A percentile compares a stretch with the other conserved stretches of the same genome.
phyloP scores from a whole-genome alignment of 345 rosid genomes.

The Corymbia maculata region DNA sequence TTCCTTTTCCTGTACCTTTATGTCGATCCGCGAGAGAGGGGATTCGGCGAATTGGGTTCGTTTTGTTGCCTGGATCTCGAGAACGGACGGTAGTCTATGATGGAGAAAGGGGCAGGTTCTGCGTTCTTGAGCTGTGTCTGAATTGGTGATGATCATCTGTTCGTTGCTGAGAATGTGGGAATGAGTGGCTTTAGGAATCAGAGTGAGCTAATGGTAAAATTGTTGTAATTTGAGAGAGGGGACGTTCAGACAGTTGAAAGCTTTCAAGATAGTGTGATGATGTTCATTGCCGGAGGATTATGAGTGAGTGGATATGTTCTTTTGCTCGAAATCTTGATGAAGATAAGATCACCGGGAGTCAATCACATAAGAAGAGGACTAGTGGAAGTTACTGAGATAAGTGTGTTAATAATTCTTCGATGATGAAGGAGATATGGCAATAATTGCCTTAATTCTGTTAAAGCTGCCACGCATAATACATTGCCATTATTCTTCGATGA shows the following conservation, averaged over 20 bases:
- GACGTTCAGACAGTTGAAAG: not conserved
- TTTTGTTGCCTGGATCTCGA: not conserved
- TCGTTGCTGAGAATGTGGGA: not conserved
- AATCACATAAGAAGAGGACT: not conserved
- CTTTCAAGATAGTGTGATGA: not conserved
- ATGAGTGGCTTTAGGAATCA: not conserved
- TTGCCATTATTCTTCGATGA: not conserved
- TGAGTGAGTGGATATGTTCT: not conserved
- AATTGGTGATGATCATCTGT: not conserved
- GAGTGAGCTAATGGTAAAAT: not conserved
- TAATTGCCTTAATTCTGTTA: not conserved
- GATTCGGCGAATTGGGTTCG: not conserved
- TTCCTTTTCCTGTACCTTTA: not conserved
- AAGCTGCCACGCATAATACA: not conserved
- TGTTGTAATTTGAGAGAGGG: not conserved
- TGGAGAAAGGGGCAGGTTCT: not conserved
- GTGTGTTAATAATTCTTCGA: not conserved
- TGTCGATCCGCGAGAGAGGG: not conserved
- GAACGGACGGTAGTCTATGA: not conserved
- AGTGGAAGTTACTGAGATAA: not conserved
- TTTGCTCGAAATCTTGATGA: not conserved
- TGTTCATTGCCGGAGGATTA: not conserved
- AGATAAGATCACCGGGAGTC: not conserved
- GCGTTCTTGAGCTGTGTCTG: not conserved
- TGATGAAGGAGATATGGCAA: fast-evolving